Evolutionary conservation across 306 rosid species (phyloP), one percentile per base, ranked within the genome.

Genomic region (Cercis canadensis): DNA sequence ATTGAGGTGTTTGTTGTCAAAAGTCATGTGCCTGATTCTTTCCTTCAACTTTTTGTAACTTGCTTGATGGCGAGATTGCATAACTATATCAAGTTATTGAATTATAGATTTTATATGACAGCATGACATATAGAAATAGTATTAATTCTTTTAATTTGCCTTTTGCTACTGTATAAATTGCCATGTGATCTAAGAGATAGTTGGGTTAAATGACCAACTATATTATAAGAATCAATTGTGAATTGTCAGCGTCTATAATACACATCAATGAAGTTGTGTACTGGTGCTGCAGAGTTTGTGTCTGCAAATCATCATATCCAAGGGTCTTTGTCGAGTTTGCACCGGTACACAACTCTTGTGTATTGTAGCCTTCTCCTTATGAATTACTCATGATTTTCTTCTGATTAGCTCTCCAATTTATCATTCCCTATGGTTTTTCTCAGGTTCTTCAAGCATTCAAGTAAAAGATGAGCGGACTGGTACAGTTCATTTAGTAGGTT

Each of bases 401-500:
- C 44, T 32, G 21, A 24, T 41, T 52, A 62, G 19, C 8, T 31
- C 6, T 41, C 53, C 19, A 24, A 60, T 75, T 76, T 59, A 41
- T 62, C 17, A 75, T 75, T 70, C 21, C 17, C 0, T 37, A 15
- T 86, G 72, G 39, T 76, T 70, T 65, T 44, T 84, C 75, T 78
- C 97, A 91, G 99, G 99, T 72, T 94, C 99, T 8, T 94, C 99
- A 49, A 85, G 75, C 81, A 91, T 94, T 78, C 64, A 86, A 83
- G 95, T 94, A 53, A 67, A 69, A 75, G 99, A 94, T 74, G 97
- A 94, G 80, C 80, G 79, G 73, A 91, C 90, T 3, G 97, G 97
- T 70, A 94, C 92, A 4, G 92, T 94, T 63, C 99, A 89, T 82
- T 89, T 94, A 89, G 97, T 91, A 50, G 99, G 99, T 80, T 73